phyloP scores from a whole-genome alignment of 2,329 filamentous ascomycete genomes.

The Diplocarpon rosae region DNA sequence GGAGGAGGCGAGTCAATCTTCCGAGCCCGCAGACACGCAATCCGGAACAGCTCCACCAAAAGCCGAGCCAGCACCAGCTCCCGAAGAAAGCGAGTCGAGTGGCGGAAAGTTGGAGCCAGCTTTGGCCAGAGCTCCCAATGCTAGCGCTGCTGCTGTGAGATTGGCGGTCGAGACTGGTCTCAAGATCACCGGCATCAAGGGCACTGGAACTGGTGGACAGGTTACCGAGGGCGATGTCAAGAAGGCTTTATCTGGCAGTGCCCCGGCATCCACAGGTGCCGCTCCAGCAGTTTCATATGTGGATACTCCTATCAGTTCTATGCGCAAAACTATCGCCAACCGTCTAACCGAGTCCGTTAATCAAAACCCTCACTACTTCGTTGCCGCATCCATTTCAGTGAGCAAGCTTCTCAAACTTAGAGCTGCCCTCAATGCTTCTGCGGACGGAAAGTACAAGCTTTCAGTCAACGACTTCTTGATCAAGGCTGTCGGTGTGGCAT shows the following conservation, averaged over 20 bases:
- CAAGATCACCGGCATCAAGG: slow-evolving; percentile 68
- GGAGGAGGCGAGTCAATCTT: slow-evolving; percentile 49
- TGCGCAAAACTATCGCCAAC: slow-evolving; percentile 96
- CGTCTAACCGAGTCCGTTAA: slow-evolving; percentile 81
- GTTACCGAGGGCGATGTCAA: slow-evolving; percentile 91
- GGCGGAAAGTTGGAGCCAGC: slow-evolving; percentile 71
- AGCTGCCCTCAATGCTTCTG: slow-evolving; percentile 76
- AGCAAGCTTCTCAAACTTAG: slow-evolving; percentile 94
- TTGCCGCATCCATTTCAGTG: slow-evolving; percentile 83
- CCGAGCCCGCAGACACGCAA: slow-evolving; percentile 46
- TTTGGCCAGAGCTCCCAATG: slow-evolving; percentile 71
- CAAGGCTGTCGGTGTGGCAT: slow-evolving; percentile 84
- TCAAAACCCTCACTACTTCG: slow-evolving; percentile 98
- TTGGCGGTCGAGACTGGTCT: slow-evolving; percentile 79
- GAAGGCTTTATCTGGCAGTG: slow-evolving; percentile 54
- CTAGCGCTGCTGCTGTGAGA: slow-evolving; percentile 63
- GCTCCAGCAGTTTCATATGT: slow-evolving; percentile 59
- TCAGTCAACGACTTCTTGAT: slow-evolving; percentile 99
- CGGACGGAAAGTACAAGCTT: slow-evolving; percentile 94
- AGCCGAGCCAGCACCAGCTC: slow-evolving; percentile 52
- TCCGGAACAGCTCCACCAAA: slow-evolving; percentile 49
- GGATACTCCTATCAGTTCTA: slow-evolving; percentile 75
- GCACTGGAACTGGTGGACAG: slow-evolving; percentile 72
- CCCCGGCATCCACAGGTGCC: slow-evolving; percentile 34
- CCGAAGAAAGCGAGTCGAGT: slow-evolving; percentile 61